These are phyloP conservation scores for Hyphopichia homilentoma DNA, from an alignment of 805 yeast genomes.

Conservation along the genomic window DNA sequence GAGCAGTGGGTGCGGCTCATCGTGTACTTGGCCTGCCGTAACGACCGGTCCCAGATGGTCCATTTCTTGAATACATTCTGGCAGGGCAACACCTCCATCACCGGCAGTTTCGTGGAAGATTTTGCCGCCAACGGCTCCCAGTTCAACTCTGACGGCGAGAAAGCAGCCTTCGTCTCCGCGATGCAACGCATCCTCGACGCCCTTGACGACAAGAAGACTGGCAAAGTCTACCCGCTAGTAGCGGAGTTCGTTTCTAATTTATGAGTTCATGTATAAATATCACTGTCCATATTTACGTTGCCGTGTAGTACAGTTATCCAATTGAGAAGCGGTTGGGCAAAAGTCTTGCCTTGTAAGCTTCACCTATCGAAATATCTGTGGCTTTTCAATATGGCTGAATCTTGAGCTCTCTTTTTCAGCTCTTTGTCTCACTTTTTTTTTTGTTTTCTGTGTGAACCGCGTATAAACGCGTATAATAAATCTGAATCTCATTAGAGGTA, in stretches of 20 bases:
- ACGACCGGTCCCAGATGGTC: constrained; percentile 20
- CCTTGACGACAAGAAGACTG: constrained; percentile 7
- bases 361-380: too few relatives aligned
- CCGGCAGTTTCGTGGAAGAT: constrained; percentile 23
- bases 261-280: too few relatives aligned
- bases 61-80: constrained; percentile 29
- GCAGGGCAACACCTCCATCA: constrained; percentile 16
- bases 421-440: too few relatives aligned
- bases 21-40: constrained; percentile 27
- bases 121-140: constrained; percentile 9
- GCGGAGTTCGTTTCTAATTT: constrained; percentile 10
- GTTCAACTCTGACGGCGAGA: constrained; percentile 20
- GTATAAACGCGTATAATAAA: too few relatives aligned
- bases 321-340: too few relatives aligned
- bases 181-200: constrained; percentile 13
- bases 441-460: too few relatives aligned
- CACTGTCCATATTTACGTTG: too few relatives aligned
- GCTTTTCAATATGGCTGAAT: too few relatives aligned
- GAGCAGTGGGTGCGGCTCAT: constrained; percentile 30
- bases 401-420: too few relatives aligned
- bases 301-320: too few relatives aligned
- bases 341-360: too few relatives aligned
- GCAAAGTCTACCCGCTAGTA: constrained; percentile 4
- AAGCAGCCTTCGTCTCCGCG: constrained; percentile 18
- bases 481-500: too few relatives aligned